Evolutionary conservation across 1,284 basidiomycete species (phyloP).

Genomic region (Phylloboletellus chloephorus): DNA sequence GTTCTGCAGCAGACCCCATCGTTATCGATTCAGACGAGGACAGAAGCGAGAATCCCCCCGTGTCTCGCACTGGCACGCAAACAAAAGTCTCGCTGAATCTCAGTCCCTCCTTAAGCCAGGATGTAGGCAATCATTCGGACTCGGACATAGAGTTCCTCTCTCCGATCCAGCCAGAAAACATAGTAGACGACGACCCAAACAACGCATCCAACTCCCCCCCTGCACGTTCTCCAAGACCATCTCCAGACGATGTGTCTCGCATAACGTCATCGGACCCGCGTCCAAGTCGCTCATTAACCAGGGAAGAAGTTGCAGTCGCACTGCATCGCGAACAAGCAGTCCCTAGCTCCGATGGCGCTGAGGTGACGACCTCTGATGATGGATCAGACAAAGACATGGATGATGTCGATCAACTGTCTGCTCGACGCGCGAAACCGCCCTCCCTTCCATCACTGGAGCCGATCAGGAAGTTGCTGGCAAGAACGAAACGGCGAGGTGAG

Average conservation of each 20-base stretch:
- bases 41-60: background rate
- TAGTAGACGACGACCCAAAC: background rate
- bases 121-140: conserved; percentile 7
- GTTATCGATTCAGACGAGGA: conserved; percentile 20
- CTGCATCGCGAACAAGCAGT: background rate
- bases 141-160: conserved; percentile 10
- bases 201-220: background rate
- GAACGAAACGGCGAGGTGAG: conserved; percentile 10
- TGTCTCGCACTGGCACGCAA: background rate
- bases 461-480: conserved; percentile 14
- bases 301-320: background rate
- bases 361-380: conserved; percentile 7
- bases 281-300: background rate
- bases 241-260: background rate
- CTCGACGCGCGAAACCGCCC: conserved; percentile 3
- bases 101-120: background rate
- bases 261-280: background rate
- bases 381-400: conserved; percentile 1
- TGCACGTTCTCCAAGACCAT: conserved; percentile 4
- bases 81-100: background rate
- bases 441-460: conserved; percentile 12
- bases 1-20: conserved; percentile 18
- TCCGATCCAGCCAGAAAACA: conserved; percentile 5
- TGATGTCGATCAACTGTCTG: conserved; percentile 1
- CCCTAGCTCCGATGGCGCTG: conserved; percentile 2